These are phyloP conservation scores for Lactarius psammicola DNA, from an alignment of 768 basidiomycete species.

Conservation along the genomic window DNA sequence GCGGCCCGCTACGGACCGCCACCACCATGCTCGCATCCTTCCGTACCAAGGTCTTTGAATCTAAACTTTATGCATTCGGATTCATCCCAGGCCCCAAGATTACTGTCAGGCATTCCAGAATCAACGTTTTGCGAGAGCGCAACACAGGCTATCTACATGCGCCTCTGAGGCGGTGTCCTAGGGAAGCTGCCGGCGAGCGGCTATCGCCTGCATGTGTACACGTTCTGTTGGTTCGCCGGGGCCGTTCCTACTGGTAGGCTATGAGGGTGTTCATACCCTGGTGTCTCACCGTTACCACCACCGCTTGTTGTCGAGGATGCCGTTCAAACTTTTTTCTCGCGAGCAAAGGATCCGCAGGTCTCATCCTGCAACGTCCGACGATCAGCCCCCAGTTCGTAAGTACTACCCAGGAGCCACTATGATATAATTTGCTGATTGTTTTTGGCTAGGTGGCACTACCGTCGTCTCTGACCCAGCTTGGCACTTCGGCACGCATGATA, in stretches of 20 bases:
- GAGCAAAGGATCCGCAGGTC: not conserved
- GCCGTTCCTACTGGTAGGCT: not conserved
- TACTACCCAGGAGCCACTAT: not conserved
- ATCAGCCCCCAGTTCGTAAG: not conserved
- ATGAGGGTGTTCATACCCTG: not conserved
- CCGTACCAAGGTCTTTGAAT: too few relatives aligned
- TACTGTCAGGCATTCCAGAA: too few relatives aligned
- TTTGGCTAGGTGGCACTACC: not conserved
- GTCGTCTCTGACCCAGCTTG: not conserved
- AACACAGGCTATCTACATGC: too few relatives aligned
- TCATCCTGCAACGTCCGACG: not conserved
- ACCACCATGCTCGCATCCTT: too few relatives aligned
- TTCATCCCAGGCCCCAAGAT: too few relatives aligned
- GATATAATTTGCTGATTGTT: not conserved
- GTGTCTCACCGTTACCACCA: not conserved
- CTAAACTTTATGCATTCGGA: too few relatives aligned
- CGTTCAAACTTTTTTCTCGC: not conserved
- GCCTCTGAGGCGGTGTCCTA: too few relatives aligned
- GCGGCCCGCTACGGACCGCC: conserved; percentile 9
- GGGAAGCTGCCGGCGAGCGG: not conserved
- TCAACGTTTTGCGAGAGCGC: too few relatives aligned
- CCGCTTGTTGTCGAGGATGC: not conserved
- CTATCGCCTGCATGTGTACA: not conserved
- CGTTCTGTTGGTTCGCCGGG: not conserved
- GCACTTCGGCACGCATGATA: not conserved